phyloP scores from a whole-genome alignment of 306 rosid genomes.

The Bauhinia variegata region DNA sequence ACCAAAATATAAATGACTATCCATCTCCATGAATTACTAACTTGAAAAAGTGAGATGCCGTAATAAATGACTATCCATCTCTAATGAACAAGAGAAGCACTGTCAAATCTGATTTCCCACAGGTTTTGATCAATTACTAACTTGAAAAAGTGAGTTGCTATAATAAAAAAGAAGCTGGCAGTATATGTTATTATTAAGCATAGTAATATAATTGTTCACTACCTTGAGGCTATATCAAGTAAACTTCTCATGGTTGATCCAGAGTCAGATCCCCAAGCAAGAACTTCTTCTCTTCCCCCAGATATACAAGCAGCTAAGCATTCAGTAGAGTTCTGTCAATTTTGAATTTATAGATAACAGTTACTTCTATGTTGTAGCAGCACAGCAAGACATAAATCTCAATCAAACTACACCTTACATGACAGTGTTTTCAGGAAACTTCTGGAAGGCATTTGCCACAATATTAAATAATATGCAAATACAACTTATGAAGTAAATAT shows the following conservation, averaged over 20 bases:
- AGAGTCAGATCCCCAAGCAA: conserved; percentile 78
- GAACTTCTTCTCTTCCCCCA: conserved; percentile 73
- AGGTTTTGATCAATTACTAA: not conserved
- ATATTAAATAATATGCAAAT: not conserved
- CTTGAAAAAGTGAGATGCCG: no score
- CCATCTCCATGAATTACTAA: not conserved
- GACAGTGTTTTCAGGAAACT: not conserved
- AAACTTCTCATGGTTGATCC: conserved; percentile 75
- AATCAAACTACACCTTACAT: conserved; percentile 1
- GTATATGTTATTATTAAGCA: not conserved
- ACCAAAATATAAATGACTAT: not conserved
- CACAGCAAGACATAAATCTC: not conserved
- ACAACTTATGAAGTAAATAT: conserved; percentile 11
- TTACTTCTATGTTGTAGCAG: conserved; percentile 21
- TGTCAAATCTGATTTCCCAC: not conserved
- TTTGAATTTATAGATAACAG: conserved; percentile 33
- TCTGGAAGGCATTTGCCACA: not conserved
- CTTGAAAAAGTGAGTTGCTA: conserved; percentile 19
- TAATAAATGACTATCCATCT: not conserved
- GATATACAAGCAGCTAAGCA: conserved; percentile 86
- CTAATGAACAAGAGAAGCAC: no score
- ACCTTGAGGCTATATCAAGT: conserved; percentile 92
- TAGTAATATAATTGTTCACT: conserved; percentile 21
- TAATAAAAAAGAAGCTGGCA: conserved; percentile 19
- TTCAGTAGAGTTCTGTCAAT: conserved; percentile 87